phyloP scores from a whole-genome alignment of 2,329 filamentous ascomycete species.

The Talaromyces piceae region DNA sequence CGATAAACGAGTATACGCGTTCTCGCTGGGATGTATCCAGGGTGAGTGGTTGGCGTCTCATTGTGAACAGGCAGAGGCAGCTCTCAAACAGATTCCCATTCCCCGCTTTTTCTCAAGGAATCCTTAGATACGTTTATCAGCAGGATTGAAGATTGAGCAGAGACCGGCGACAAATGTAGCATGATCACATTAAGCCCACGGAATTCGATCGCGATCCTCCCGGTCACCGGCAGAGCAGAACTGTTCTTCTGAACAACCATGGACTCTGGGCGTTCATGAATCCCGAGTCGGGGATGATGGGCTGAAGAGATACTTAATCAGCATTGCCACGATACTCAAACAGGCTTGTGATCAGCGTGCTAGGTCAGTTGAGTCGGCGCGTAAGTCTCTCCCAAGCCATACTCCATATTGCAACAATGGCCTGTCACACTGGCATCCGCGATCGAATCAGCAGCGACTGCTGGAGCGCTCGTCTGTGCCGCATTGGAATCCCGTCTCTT shows the following conservation, averaged over 20 bases:
- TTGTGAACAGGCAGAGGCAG: background rate
- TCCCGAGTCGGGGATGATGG: too few species aligned
- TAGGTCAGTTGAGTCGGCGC: too few species aligned
- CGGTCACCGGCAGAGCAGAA: too few species aligned
- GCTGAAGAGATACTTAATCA: too few species aligned
- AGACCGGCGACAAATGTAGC: too few species aligned
- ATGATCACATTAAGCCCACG: too few species aligned
- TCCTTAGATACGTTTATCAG: background rate
- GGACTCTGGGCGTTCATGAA: too few species aligned
- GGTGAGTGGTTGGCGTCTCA: constrained; percentile 10
- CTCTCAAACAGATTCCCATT: background rate
- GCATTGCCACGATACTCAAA: too few species aligned
- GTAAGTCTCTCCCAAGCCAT: too few species aligned
- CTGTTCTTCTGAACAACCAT: too few species aligned
- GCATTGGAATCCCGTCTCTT: background rate
- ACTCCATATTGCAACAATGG: background rate
- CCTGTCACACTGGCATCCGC: background rate
- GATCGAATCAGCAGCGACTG: background rate
- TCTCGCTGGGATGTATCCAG: constrained; percentile 18
- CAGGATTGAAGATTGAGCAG: background rate
- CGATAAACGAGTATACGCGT: constrained; percentile 21
- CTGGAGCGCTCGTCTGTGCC: background rate
- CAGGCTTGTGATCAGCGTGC: background rate
- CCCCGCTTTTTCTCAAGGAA: background rate
- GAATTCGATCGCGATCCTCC: too few species aligned